Evolutionary conservation across 139 green algal genomes (phyloP).

Genomic region (Mychonastes homosphaera): DNA sequence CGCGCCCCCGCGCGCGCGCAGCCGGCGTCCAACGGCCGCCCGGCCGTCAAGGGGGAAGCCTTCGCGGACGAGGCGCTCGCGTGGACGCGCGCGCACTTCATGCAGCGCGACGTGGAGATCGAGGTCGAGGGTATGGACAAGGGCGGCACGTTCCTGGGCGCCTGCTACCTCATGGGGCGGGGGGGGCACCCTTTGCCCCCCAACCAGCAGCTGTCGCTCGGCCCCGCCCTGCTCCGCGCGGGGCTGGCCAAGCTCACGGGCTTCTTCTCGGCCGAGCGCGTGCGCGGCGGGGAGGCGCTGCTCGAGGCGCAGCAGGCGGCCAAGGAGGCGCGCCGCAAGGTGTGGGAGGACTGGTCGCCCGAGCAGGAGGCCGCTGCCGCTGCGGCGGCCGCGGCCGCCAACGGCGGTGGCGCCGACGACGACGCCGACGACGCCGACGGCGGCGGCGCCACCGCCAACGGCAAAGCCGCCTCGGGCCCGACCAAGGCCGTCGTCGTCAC

Average conservation of each 20-base stretch:
- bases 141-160: slow-evolving; percentile 88
- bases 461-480: slow-evolving; percentile 11
- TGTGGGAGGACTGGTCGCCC: slow-evolving; percentile 56
- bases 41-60: slow-evolving; percentile 55
- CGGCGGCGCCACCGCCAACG: slow-evolving; percentile 3
- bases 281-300: slow-evolving; percentile 42
- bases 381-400: slow-evolving; percentile 22
- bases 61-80: slow-evolving; percentile 71
- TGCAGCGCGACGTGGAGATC: slow-evolving; percentile 63
- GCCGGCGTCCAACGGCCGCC: slow-evolving; percentile 31
- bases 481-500: slow-evolving; percentile 64
- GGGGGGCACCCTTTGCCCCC: slow-evolving; percentile 22
- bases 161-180: slow-evolving; percentile 21
- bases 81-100: slow-evolving; percentile 64
- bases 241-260: slow-evolving; percentile 77
- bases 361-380: slow-evolving; percentile 27
- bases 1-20: slow-evolving; percentile 40
- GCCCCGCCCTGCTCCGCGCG: slow-evolving; percentile 54
- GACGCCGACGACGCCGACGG: slow-evolving; percentile 12
- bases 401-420: slow-evolving; percentile 24
- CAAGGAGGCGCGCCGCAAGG: slow-evolving; percentile 52
- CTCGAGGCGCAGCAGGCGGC: slow-evolving; percentile 56
- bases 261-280: slow-evolving; percentile 34
- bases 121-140: slow-evolving; percentile 71
- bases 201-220: too few relatives aligned